Conservation (phyloP, 2,329 filamentous ascomycete species). For the Aureobasidium uvarum region DNA sequence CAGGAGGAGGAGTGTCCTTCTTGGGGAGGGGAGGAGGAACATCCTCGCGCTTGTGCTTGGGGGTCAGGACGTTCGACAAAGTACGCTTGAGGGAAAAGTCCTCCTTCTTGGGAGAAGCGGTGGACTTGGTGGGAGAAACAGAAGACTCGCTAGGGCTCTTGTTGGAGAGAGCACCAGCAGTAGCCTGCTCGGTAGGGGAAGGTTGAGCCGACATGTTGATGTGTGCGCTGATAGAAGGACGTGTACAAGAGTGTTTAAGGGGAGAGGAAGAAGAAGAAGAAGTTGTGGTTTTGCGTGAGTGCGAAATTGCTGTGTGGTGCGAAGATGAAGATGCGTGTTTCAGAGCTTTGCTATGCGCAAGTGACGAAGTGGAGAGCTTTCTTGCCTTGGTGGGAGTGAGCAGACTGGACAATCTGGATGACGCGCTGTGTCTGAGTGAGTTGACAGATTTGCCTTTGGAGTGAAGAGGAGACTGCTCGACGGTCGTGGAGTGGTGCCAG, state of each 20-base stretch:
- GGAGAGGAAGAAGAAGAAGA: background rate
- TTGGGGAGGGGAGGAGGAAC: background rate
- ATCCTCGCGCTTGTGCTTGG: background rate
- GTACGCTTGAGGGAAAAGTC: slow-evolving; percentile 4
- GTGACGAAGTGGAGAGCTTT: background rate
- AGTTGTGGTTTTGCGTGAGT: background rate
- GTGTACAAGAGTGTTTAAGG: background rate
- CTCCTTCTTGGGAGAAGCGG: slow-evolving; percentile 4
- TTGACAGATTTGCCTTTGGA: background rate
- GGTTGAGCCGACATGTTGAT: background rate
- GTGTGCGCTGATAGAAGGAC: background rate
- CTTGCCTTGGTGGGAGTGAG: slow-evolving; percentile 7
- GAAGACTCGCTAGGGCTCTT: background rate
- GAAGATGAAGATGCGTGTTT: background rate
- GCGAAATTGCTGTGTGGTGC: background rate
- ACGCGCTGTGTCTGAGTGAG: slow-evolving; percentile 8
- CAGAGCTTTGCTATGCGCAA: background rate
- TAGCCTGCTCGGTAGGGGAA: slow-evolving; percentile 8
- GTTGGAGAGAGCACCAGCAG: background rate
- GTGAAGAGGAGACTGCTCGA: slow-evolving; percentile 7
- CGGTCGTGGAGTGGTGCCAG: background rate
- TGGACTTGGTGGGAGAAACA: background rate
- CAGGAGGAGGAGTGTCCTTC: slow-evolving; percentile 10
- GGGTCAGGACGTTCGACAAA: background rate
- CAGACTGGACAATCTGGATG: background rate